Evolutionary conservation across 2,329 filamentous ascomycete genomes (phyloP), one percentile per base, ranked within the genome.

Genomic region (Fusarium napiforme): DNA sequence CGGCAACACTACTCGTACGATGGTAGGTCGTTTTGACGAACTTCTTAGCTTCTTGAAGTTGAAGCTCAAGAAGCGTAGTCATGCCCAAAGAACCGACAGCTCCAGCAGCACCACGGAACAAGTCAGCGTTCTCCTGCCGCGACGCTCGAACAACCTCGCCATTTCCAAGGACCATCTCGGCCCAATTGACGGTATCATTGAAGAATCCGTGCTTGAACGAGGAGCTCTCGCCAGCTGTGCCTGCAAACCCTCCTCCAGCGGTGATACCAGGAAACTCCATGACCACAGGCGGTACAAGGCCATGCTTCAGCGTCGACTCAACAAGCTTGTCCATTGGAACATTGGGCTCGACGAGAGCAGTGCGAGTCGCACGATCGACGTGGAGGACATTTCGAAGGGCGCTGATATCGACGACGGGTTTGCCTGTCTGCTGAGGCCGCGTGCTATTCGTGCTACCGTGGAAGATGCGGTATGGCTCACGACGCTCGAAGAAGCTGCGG

Each of bases 381-480:
- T 84, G 81, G 18, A 95, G 83, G 21, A 95, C 88, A 79, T 88
- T 87, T 72, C 85, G 86, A n/a, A 95, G 86, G 7, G 79, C 77
- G 80, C 90, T 92, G 50, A 92, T 94, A 79, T 94, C 91, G 64
- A 95, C 85, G 30, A 90, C 87, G 75, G 88, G 88, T 77, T 86
- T 85, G 23, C 81, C 79, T 39, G 81, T 82, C 46, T 85, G 85
- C 39, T 84, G 82, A 14, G 86, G 86, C 18, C 93, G 90, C 39
- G 93, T 95, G 80, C 90, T 93, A 82, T 93, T 94, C 18, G 93
- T 94, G 2, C 91, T 90, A 67, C 93, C 93, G 81, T 95, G 93
- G 75, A 90, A 93, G 78, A 95, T 92, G 23, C 92, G 88, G 81
- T 93, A 95, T 7, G 91, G 88, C 79, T 84, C 80, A 60, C 83